phyloP scores from a whole-genome alignment of 2,329 filamentous ascomycete species.

The Hymenoscyphus occultus region DNA sequence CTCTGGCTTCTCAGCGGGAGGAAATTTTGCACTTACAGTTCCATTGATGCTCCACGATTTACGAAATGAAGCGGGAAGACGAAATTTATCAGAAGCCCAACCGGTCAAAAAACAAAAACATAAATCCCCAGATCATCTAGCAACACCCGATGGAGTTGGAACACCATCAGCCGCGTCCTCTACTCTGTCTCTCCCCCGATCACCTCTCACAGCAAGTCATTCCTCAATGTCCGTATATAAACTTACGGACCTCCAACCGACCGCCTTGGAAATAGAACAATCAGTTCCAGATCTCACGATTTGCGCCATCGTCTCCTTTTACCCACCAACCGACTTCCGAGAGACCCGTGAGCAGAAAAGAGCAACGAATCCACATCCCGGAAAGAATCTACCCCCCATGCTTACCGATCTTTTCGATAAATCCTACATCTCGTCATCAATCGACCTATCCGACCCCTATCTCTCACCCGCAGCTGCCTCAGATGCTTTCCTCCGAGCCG shows the following conservation, averaged over 20 bases:
- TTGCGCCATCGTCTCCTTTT: conserved; percentile 56
- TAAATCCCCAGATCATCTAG: neutral
- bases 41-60: conserved; percentile 45
- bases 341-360: conserved; percentile 54
- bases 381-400: conserved; percentile 54
- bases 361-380: conserved; percentile 50
- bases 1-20: conserved; percentile 57
- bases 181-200: conserved; percentile 20
- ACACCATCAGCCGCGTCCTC: conserved; percentile 11
- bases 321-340: conserved; percentile 61
- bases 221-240: conserved; percentile 28
- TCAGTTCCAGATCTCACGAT: conserved; percentile 45
- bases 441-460: conserved; percentile 49
- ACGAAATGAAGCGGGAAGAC: conserved; percentile 38
- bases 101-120: conserved; percentile 1
- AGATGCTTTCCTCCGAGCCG: conserved; percentile 46
- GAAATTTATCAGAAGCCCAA: conserved; percentile 28
- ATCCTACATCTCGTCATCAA: conserved; percentile 52
- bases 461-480: conserved; percentile 57
- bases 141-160: neutral
- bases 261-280: conserved; percentile 33
- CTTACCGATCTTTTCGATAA: conserved; percentile 63
- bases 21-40: conserved; percentile 42
- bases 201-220: conserved; percentile 3
- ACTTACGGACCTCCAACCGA: conserved; percentile 34